Evolutionary conservation across 2,329 filamentous ascomycete species (phyloP), one percentile per base, ranked within the genome.

Genomic region (Didymella keratinophila): DNA sequence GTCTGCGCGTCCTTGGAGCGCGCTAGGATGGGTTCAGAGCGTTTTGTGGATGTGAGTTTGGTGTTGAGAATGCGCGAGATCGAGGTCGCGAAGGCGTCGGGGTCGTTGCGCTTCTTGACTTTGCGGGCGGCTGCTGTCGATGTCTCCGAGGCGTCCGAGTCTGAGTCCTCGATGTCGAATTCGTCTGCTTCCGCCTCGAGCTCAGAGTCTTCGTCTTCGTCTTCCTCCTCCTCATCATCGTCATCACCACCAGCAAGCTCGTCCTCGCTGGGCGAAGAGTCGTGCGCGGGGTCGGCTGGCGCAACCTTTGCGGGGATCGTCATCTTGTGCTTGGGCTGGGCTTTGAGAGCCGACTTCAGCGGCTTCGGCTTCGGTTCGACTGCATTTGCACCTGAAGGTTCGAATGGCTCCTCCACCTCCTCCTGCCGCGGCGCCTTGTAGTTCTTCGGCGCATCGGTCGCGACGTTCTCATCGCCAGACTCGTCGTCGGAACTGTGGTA

Each of bases 11-110:
- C 85, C 61, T 86, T 87, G 75, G 90, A 94, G 70, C 95, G 89
- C 6, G 93, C 89, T 3, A 99, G 84, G n/a, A 99, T 91, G 0
- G 95, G 95, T 74, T 99, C 95, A 53, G 88, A 84, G 23, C 93
- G 90, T 73, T 92, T 92, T 30, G 90, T 86, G 8, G 86, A 87
- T 1, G 93, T 89, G 10, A 98, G 84, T 79, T 98, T 98, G 5
- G 92, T 94, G 55, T 88, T 88, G 43, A 99, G 84, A 74, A 99
- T 97, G 78, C 95, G 96, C 67, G 91, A 90, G 70, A 99, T 92
- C 49, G 93, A 97, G 1, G 89, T 96, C 23, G 94, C 92, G 77
- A 99, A 98, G 51, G 92, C 93, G 63, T 85, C 82, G 2, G 95
- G 93, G 77, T 99, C 94, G 79, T 97, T 96, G 73, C 93, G 89